Percentiles rank a stretch among this genome's conserved stretches.
Conservation (phyloP, 495 filamentous ascomycete genomes). For the Bryoglossum gracile region DNA sequence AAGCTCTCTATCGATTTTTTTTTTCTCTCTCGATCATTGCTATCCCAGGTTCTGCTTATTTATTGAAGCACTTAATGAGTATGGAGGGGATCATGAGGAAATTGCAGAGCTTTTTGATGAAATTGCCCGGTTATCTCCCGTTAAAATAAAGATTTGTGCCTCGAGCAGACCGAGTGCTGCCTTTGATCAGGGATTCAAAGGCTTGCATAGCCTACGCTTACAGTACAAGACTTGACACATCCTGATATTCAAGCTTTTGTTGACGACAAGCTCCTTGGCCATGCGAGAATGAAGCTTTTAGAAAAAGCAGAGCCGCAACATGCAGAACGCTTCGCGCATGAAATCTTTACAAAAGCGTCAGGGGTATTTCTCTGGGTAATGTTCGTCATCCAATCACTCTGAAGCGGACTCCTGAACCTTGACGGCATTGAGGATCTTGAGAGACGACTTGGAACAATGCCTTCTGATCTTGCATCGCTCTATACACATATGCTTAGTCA, state of each 20-base stretch:
- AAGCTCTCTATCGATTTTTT: conserved; percentile 34
- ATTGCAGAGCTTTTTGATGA: conserved; percentile 25
- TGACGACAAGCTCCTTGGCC: conserved; percentile 15
- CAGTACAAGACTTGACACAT: conserved; percentile 23
- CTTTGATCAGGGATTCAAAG: conserved; percentile 34
- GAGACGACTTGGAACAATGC: background rate
- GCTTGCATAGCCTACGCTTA: conserved; percentile 19
- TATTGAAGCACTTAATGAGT: conserved; percentile 34
- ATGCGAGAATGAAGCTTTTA: conserved; percentile 5
- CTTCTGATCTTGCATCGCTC: background rate
- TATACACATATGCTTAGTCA: conserved; percentile 6
- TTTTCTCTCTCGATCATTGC: conserved; percentile 20
- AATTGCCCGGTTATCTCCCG: background rate
- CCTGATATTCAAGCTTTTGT: conserved; percentile 21
- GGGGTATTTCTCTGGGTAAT: conserved; percentile 33
- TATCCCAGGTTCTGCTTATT: conserved; percentile 20
- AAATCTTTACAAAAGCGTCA: conserved; percentile 24
- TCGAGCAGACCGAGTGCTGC: conserved; percentile 34
- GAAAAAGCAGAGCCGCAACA: background rate
- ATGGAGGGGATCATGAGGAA: conserved; percentile 22
- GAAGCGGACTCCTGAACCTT: background rate
- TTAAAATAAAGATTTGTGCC: conserved; percentile 31
- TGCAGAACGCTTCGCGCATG: conserved; percentile 5
- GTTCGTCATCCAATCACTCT: conserved; percentile 15
- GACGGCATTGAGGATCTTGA: conserved; percentile 1